Percentiles rank a stretch among this genome's conserved stretches.
These are phyloP conservation scores for Pyrenophora graminea DNA, from an alignment of 2,329 filamentous ascomycete species.

Conservation along the genomic window DNA sequence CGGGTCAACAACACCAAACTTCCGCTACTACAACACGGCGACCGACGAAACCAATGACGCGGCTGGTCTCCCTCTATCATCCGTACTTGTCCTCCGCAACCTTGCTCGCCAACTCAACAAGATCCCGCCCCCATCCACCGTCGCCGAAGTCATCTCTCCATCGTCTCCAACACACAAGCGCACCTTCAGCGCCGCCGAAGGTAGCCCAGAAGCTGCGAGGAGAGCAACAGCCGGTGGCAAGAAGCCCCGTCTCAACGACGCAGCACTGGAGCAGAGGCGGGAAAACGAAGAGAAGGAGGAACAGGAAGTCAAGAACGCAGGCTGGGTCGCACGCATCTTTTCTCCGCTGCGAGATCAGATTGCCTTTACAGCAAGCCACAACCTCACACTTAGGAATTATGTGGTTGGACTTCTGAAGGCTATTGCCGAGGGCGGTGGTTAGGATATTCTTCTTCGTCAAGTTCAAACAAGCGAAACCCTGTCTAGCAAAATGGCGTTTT, in stretches of 20 bases:
- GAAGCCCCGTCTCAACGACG: constrained; percentile 42
- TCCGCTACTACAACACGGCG: constrained; percentile 52
- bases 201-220: constrained; percentile 30
- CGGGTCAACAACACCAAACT: constrained; percentile 28
- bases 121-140: constrained; percentile 34
- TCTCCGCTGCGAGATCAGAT: constrained; percentile 66
- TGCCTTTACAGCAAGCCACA: constrained; percentile 72
- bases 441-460: not conserved
- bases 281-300: constrained; percentile 48
- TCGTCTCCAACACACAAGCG: constrained; percentile 38
- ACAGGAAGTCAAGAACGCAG: constrained; percentile 56
- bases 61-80: constrained; percentile 77
- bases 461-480: not conserved
- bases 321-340: constrained; percentile 72
- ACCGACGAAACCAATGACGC: constrained; percentile 61
- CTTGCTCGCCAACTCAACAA: constrained; percentile 61
- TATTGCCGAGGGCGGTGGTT: constrained; percentile 40
- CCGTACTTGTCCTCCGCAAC: constrained; percentile 77
- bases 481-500: constrained; percentile 1
- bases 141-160: constrained; percentile 29
- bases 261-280: constrained; percentile 33
- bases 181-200: constrained; percentile 36
- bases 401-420: constrained; percentile 44
- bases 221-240: constrained; percentile 49
- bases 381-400: constrained; percentile 51